Conservation (phyloP, 805 yeast genomes). For the Nakazawaea holstii region DNA sequence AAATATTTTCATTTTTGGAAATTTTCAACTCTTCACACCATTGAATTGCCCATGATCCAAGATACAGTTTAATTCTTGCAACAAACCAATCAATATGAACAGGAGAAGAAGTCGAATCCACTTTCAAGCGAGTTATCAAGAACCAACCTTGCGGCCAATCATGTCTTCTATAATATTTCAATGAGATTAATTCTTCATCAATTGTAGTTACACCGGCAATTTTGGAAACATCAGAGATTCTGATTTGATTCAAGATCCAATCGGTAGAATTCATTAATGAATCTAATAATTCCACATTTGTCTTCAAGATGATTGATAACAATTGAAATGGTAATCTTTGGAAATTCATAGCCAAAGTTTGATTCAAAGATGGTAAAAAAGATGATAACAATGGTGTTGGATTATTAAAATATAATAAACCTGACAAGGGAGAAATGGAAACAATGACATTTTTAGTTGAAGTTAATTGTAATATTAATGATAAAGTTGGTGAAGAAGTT, state of each 20-base stretch:
- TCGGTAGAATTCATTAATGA: conserved; percentile 58
- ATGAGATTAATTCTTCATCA: conserved; percentile 17
- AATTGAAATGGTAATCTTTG: conserved; percentile 23
- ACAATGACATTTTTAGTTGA: conserved; percentile 23
- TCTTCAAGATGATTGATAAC: conserved; percentile 42
- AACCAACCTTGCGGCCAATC: conserved; percentile 59
- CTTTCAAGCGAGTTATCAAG: conserved; percentile 29
- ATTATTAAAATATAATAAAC: conserved; percentile 38
- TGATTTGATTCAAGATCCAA: conserved; percentile 59
- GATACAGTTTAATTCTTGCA: conserved; percentile 39
- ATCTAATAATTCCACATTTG: conserved; percentile 44
- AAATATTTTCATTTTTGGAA: conserved; percentile 15
- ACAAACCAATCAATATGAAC: conserved; percentile 45
- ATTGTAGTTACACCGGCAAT: neutral
- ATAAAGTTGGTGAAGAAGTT: conserved; percentile 12
- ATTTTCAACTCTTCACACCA: conserved; percentile 32
- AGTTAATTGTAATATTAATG: conserved; percentile 22
- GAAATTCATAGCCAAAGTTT: conserved; percentile 13
- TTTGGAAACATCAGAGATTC: conserved; percentile 29
- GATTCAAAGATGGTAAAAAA: conserved; percentile 21
- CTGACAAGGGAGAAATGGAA: conserved; percentile 30
- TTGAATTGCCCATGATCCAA: conserved; percentile 51
- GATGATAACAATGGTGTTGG: conserved; percentile 33
- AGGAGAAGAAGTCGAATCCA: conserved; percentile 15
- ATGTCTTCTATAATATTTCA: conserved; percentile 37